Base-by-base conservation (phyloP, 768 basidiomycete genomes). In the Pilatotrama ljubarskyi region DNA sequence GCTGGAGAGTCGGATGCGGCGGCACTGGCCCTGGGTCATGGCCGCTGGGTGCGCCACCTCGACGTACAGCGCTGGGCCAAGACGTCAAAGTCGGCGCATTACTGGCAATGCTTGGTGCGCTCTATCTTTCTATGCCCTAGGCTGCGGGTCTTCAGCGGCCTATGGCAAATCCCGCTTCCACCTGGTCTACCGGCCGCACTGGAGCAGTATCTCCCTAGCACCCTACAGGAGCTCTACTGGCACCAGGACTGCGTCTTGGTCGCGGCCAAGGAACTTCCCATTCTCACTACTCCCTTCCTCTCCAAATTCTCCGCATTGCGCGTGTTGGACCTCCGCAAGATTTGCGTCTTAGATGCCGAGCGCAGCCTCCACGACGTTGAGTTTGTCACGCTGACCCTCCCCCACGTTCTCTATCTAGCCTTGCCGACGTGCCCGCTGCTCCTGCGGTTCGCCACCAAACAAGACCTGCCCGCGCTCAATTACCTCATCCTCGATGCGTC, bases 51-150 rank as follows among this genome's bases (percentile, higher is more conserved):
- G 37, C 73, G 79, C 40, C 77, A 81, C 60, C 72, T 84, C 38
- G 81, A 82, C 59, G 68, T 84, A 1, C 76, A 74, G 64, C 80
- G 79, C 7, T 77, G 78, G 66, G 73, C 77, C 17, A 77, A 81
- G 37, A 76, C 78, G 25, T 66, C 74, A 46, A 69, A 69, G 15
- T 67, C 72, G 41, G 62, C 77, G 15, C 68, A 63, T 3, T 83
- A 75, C 65, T 73, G 82, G 47, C 72, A 77, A 50, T 74, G 69
- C 5, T 41, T 82, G 38, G 82, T 78, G 69, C 70, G 71, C 57
- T 79, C 81, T 58, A 70, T 82, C 55, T 77, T 73, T 35, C 69
- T 68, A 22, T 83, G 80, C 64, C 78, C 79, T 32, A 77, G 79
- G 47, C 66, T 82, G 29, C 77, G 74, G 41, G 75, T 75, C 41